Base-by-base conservation (phyloP, 2,329 filamentous ascomycete genomes). In the Gaeumannomyces sp. region DNA sequence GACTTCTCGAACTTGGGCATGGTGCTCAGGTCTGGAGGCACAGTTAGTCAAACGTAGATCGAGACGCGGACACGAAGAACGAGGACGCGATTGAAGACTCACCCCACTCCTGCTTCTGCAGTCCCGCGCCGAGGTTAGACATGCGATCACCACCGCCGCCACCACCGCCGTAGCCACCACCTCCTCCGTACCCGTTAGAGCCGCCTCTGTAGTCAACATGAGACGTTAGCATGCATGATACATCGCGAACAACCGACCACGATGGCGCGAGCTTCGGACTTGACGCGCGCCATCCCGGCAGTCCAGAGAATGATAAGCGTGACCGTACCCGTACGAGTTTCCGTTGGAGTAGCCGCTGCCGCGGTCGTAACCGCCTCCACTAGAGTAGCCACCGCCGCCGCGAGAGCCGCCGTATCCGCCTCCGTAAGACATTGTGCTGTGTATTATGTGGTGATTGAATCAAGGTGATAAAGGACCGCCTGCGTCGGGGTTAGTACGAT, bases 1-100 rank as follows among this genome's bases (percentile, higher is more conserved):
- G 91, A 93, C 81, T 99, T 99, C 77, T 99, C 95, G 80, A 99
- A 99, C 79, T 98, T 98, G 72, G 95, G 94, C 60, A 99, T 75
- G 8, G 88, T 77, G 73, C 77, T 82, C 64, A 95, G 72, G 76
- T 99, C 95, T 95, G 70, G 8, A 38, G 33, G 22, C 27, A 35
- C 22, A 2, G 61, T 63, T 53, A 63, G 45, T 25, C 50, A 25
- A n/a, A 33, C n/a, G 29, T 29, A 4, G 22, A 25, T 53, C 29
- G 28, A 33, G 28, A 14, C 27, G 65, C 65, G 58, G 68, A 62
- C 65, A 68, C 76, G 70, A 74, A 72, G 69, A 68, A 64, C 66
- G 62, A 66, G 53, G 31, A 67, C 59, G 50, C 33, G 11, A 64
- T 69, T 62, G 38, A 53, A 53, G n/a, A 84, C 90, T 77, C 81